Conservation (phyloP, 805 yeast species). For the Monosporozyma yasuniensis region DNA sequence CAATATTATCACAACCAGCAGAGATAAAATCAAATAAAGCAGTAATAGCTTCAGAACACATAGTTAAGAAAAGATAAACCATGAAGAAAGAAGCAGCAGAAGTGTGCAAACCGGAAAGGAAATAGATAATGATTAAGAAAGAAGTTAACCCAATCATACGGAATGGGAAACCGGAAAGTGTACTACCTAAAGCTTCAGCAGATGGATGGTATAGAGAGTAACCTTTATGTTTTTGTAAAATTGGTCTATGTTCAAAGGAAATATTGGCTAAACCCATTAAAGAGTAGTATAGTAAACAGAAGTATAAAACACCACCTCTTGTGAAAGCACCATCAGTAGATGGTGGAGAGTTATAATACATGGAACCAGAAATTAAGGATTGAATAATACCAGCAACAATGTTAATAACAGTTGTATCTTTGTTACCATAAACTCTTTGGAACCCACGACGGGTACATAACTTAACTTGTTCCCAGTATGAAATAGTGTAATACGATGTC, state of each 20-base stretch:
- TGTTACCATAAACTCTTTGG: constrained; percentile 51
- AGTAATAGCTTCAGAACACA: constrained; percentile 21
- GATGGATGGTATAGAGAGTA: constrained; percentile 69
- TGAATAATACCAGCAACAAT: constrained; percentile 35
- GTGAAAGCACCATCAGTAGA: constrained; percentile 51
- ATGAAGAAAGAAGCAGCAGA: constrained; percentile 50
- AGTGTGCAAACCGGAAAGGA: constrained; percentile 44
- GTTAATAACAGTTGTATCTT: constrained; percentile 36
- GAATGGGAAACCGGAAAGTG: constrained; percentile 55
- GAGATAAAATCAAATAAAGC: constrained; percentile 46
- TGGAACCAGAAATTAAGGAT: constrained; percentile 53
- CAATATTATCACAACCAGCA: constrained; percentile 38
- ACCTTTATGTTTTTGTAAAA: constrained; percentile 61
- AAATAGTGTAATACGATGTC: constrained; percentile 22
- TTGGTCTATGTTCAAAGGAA: constrained; percentile 45
- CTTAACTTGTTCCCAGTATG: constrained; percentile 39
- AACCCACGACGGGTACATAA: constrained; percentile 44
- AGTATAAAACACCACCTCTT: constrained; percentile 57
- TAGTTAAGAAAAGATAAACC: constrained; percentile 34
- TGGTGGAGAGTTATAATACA: constrained; percentile 46
- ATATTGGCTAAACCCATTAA: constrained; percentile 44
- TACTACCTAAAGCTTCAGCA: constrained; percentile 62
- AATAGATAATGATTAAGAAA: constrained; percentile 46
- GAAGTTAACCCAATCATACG: constrained; percentile 40
- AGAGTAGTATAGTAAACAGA: constrained; percentile 45